phyloP scores from a whole-genome alignment of 1,284 basidiomycete genomes.

The Flammula alnicola region DNA sequence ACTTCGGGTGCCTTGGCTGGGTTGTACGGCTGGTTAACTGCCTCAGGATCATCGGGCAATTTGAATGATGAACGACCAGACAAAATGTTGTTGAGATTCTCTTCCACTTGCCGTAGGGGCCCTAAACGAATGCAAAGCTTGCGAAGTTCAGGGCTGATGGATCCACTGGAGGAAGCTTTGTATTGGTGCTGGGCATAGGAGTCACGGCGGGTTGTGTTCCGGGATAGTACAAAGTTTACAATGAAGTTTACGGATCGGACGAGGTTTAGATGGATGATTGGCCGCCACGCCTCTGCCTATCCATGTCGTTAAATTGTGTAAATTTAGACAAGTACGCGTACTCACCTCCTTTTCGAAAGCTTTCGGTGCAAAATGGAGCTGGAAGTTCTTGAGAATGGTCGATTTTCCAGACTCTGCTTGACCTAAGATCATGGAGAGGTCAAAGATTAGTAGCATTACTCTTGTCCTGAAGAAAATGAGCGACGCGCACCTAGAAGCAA shows the following conservation, averaged over 20 bases:
- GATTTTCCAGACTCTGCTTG: slow-evolving; percentile 73
- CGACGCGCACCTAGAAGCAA: slow-evolving; percentile 59
- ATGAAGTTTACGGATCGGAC: slow-evolving; percentile 63
- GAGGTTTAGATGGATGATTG: slow-evolving; percentile 67
- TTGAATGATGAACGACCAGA: slow-evolving; percentile 29
- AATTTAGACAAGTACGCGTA: slow-evolving; percentile 1
- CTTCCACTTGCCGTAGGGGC: slow-evolving; percentile 60
- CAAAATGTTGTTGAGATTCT: slow-evolving; percentile 46
- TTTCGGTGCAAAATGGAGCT: slow-evolving; percentile 62
- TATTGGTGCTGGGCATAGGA: slow-evolving; percentile 15
- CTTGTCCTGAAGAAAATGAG: neutral
- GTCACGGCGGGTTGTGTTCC: slow-evolving; percentile 18
- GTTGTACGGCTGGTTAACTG: slow-evolving; percentile 31
- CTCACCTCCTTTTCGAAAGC: slow-evolving; percentile 57
- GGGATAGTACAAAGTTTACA: slow-evolving; percentile 46
- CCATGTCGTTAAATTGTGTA: slow-evolving; percentile 8
- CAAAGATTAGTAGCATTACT: neutral
- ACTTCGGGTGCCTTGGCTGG: slow-evolving; percentile 52
- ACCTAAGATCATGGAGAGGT: slow-evolving; percentile 38
- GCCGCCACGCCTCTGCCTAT: slow-evolving; percentile 57
- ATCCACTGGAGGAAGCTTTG: slow-evolving; percentile 18
- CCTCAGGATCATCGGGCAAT: slow-evolving; percentile 13
- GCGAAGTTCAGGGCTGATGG: slow-evolving; percentile 42
- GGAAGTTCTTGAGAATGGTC: slow-evolving; percentile 68
- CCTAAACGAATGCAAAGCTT: slow-evolving; percentile 54